Base-by-base conservation (phyloP, 225 moss, liverwort and hornwort species). In the Neckera pumila region DNA sequence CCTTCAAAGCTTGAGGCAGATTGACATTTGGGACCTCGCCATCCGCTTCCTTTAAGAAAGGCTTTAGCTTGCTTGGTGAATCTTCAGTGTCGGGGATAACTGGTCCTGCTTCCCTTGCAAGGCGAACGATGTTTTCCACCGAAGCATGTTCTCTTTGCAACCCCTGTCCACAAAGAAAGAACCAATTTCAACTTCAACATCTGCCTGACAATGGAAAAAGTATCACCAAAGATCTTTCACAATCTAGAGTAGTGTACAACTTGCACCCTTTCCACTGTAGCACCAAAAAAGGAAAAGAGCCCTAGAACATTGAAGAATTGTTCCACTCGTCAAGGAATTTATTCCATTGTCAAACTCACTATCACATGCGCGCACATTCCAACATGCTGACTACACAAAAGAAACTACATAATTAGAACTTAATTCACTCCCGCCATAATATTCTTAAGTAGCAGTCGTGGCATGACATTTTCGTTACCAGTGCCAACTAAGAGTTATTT, bases 81-180 rank as follows among this genome's bases (percentile, higher is more conserved):
- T 86, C 87, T 43, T 90, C 88, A 40, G 73, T 83, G 51, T 90
- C 89, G 54, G 82, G 71, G 30, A 94, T 89, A 38, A 95, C 92
- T 25, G 98, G 97, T 90, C 94, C 95, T 23, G 96, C 96, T 85
- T 97, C 93, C 95, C 93, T 96, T 28, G 98, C 95, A 34, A 97
- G 95, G 49, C 96, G 96, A 83, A 96, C 92, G 58, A 98, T 98
- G 45, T 98, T 98, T 79, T 96, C 98, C 81, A 98, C 93, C 75
- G 98, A 98, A 51, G 95, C 93, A 89, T 94, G 95, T 65, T 98
- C 98, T 89, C 98, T 92, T 89, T 97, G 97, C 88, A 98, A 87
- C 53, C 95, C 95, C 98, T 98, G 93, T 66, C 80, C 78, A 79
- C 82, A 83, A 54, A 88, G 28, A 42, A 74, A 63, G 15, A 88